Base-by-base conservation (phyloP, 1,284 basidiomycete genomes). In the Trametes hirsuta region DNA sequence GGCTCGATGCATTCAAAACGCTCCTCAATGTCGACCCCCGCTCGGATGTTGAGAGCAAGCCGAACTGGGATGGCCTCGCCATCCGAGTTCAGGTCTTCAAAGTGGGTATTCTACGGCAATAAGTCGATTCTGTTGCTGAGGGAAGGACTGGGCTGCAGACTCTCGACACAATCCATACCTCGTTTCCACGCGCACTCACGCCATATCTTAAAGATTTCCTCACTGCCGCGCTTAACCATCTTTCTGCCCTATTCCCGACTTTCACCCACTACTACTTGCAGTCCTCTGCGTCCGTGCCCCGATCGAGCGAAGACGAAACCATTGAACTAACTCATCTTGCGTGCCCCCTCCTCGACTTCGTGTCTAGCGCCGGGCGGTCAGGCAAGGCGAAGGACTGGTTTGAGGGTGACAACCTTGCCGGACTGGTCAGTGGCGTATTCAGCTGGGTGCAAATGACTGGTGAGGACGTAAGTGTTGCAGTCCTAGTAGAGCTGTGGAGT, bases 381-480 rank as follows among this genome's bases (percentile, higher is more conserved):
- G 82, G 86, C 49, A 81, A 83, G 68, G 82, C 84, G 56, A 85
- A 83, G 63, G 79, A 80, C 8, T 94, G 84, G 87, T 85, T 86
- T 55, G 77, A 76, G 41, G 72, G 72, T 30, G 71, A 79, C 53
- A 81, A 90, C 69, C 74, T 92, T 55, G 73, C 79, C 21, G 74
- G 79, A 1, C 75, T 95, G 46, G 73, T 94, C 22, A 75, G 78
- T 9, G 76, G 82, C 5, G 80, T 92, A 2, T 84, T 95, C 65
- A 83, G 81, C 21, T 95, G 90, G 76, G 83, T 86, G 18, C 94
- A 95, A 71, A 95, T 98, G 81, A 95, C 95, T 0, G 81, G 84
- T 15, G 93, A 96, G 55, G 94, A 98, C 71, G 94, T 94, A 69
- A 66, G 84, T 77, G 15, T n/a, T 0, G 5, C 6, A 1, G 21